Conservation (phyloP, 2,329 filamentous ascomycete genomes). For the Parastagonospora nodorum region DNA sequence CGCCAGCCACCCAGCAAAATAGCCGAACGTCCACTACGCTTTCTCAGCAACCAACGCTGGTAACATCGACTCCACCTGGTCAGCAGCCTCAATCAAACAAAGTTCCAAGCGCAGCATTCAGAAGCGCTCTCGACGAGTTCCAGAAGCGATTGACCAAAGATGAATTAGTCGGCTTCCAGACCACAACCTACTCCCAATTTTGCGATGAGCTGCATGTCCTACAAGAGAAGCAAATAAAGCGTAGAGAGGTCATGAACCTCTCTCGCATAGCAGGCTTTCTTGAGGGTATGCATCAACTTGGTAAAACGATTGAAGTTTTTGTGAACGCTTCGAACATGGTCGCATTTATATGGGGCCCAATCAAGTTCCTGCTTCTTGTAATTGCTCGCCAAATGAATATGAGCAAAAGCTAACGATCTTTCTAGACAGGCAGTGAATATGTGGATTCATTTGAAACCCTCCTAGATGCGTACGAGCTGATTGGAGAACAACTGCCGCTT, state of each 20-base stretch:
- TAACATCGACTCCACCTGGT: background rate
- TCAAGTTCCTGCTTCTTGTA: conserved; percentile 46
- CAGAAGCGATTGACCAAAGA: conserved; percentile 13
- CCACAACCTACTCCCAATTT: conserved; percentile 20
- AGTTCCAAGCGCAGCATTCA: conserved; percentile 11
- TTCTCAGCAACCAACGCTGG: conserved; percentile 19
- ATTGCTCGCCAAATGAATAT: background rate
- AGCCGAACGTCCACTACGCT: conserved; percentile 16
- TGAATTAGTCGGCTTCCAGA: conserved; percentile 18
- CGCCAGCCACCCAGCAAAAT: conserved; percentile 4
- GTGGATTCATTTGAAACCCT: conserved; percentile 44
- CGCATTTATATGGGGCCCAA: conserved; percentile 44
- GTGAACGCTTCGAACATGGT: conserved; percentile 38
- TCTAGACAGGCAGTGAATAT: conserved; percentile 37
- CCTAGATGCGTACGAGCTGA: conserved; percentile 46
- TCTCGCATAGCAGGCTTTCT: conserved; percentile 17
- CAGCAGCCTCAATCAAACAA: conserved; percentile 9
- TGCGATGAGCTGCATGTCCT: conserved; percentile 15
- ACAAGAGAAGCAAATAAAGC: conserved; percentile 5
- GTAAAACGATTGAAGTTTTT: conserved; percentile 45
- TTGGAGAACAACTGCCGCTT: conserved; percentile 48
- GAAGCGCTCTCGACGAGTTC: conserved; percentile 18
- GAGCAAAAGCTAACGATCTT: conserved; percentile 1
- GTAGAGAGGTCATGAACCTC: conserved; percentile 6
- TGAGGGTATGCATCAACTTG: conserved; percentile 47